Conservation (phyloP, 148 eudicot species). For the Persicaria tinctoria region DNA sequence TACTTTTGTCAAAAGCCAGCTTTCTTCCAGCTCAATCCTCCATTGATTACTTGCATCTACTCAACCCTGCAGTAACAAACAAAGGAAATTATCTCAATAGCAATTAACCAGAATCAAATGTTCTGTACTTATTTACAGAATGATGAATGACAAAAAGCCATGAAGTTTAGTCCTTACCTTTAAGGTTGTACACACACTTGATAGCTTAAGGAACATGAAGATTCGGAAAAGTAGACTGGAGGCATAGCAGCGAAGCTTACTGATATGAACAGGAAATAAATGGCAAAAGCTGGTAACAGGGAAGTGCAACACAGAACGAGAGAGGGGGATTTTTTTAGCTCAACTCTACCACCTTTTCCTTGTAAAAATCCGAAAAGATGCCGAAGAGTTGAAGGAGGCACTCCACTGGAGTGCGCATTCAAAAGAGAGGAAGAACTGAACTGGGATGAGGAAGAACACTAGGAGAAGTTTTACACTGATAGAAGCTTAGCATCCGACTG, state of each 20-base stretch:
- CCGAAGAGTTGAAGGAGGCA: slow-evolving; percentile 22
- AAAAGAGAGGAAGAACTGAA: not conserved
- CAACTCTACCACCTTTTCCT: slow-evolving; percentile 40
- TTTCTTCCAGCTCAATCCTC: not conserved
- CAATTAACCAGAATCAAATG: not conserved
- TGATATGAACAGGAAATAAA: too few relatives aligned
- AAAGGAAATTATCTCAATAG: not conserved
- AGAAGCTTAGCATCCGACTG: not conserved
- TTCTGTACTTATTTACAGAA: not conserved
- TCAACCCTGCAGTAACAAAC: not conserved
- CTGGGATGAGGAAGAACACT: not conserved
- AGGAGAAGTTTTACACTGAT: not conserved
- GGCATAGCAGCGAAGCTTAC: not conserved
- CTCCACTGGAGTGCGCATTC: not conserved
- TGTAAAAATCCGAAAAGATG: slow-evolving; percentile 49
- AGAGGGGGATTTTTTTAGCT: slow-evolving; percentile 21
- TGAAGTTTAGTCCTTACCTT: slow-evolving; percentile 6
- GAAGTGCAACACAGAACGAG: slow-evolving; percentile 11
- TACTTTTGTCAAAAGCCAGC: not conserved
- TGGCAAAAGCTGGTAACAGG: not conserved
- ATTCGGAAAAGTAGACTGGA: not conserved
- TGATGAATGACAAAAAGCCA: not conserved
- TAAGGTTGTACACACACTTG: not conserved
- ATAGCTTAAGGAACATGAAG: not conserved
- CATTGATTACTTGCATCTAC: not conserved